These are phyloP conservation scores for Thalassiosira exigua DNA, from an alignment of 352 stramenopile species.

Conservation along the genomic window DNA sequence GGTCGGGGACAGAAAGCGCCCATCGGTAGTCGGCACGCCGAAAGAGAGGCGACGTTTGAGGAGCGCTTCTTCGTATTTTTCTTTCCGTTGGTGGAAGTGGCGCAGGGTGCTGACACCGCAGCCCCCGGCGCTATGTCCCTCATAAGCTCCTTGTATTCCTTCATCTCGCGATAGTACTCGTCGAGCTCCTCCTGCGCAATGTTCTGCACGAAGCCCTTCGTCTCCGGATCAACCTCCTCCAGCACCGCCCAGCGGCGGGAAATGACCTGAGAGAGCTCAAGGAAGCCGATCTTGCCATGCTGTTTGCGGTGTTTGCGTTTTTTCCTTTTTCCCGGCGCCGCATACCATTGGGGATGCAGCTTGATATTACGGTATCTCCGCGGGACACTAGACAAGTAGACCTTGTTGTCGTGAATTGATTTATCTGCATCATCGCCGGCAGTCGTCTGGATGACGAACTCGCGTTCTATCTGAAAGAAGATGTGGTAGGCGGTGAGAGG, in stretches of 20 bases:
- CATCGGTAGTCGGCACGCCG: not conserved
- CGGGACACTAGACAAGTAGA: not conserved
- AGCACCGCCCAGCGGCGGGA: conserved; percentile 60
- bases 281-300: conserved; percentile 69
- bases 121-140: not conserved
- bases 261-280: conserved; percentile 63
- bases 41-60: not conserved
- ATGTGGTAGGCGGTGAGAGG: conserved; percentile 62
- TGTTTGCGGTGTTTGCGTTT: conserved; percentile 57
- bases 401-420: conserved; percentile 5
- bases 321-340: conserved; percentile 14
- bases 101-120: no score
- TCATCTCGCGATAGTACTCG: conserved; percentile 52
- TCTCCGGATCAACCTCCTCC: conserved; percentile 46
- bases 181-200: conserved; percentile 44
- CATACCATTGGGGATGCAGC: conserved; percentile 11
- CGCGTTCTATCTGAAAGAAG: conserved; percentile 60
- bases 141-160: conserved; percentile 47
- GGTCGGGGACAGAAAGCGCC: not conserved
- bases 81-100: no score
- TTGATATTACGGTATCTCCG: not conserved
- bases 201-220: conserved; percentile 42
- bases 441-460: conserved; percentile 44
- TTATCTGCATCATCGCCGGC: conserved; percentile 5
- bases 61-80: not conserved